Base-by-base conservation (phyloP, 306 rosid genomes). In the Medicago lupulina region DNA sequence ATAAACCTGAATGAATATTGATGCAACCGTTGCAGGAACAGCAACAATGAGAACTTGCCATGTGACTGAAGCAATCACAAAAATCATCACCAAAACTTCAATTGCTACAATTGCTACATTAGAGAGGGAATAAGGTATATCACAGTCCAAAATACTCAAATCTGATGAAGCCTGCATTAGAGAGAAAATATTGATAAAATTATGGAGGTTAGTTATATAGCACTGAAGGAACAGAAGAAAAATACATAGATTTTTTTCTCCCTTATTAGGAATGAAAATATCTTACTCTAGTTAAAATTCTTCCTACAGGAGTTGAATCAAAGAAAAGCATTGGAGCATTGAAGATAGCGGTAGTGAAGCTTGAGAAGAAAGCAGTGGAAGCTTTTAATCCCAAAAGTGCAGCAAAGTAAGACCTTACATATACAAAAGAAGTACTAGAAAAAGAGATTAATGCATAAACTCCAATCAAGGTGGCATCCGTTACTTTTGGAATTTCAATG, bases 311-410 rank as follows among this genome's bases (percentile, higher is more conserved):
- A 50, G 19, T 50, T 50, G 55, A 50, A 50, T 50, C 55, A 50
- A 50, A 50, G 55, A 50, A 50, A 50, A 50, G 55, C 55, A 50
- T 50, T 7, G 55, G 21, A n/a, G 55, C 19, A 50, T n/a, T 50
- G 55, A 50, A 50, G 55, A 50, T 46, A 31, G 36, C 5, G 3
- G 36, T 31, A 31, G 36, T 31, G 36, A 31, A 31, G 36, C 36
- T 31, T 31, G 51, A 46, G 51, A 46, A 46, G 51, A 50, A 50
- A 50, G 55, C 19, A 25, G 74, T 76, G 1, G 98, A 93, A 73
- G 98, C 96, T 76, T 82, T 93, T 73, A 91, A 51, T 77, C 98
- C 98, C 13, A 91, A 73, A 79, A 54, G 67, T 21, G 96, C 86
- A 36, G 60, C 15, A 5, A 68, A 8, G 40, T 68, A 18, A 76